Evolutionary conservation across 139 green algal genomes (phyloP).

Genomic region (Nannochloris sp.): DNA sequence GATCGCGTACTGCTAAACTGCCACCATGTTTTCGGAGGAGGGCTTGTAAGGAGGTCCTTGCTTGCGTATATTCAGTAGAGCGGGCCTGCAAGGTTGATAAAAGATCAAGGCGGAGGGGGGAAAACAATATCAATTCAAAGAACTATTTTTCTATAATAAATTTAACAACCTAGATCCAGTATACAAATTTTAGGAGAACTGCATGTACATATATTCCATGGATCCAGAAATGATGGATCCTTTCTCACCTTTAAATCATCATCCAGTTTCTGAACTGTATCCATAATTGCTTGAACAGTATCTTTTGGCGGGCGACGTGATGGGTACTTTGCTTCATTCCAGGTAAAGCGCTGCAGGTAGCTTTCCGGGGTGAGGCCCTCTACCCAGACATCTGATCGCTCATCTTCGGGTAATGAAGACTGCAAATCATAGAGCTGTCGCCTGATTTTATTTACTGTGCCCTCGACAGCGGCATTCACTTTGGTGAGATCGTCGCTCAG

Average conservation of each 20-base stretch:
- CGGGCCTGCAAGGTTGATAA: constrained; percentile 13
- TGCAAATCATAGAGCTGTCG: constrained; percentile 58
- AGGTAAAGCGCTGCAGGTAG: constrained; percentile 80
- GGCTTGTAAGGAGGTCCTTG: constrained; percentile 65
- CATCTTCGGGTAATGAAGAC: constrained; percentile 11
- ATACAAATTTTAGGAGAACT: too few relatives aligned
- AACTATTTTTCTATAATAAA: too few relatives aligned
- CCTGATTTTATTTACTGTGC: constrained; percentile 80
- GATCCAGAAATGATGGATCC: too few relatives aligned
- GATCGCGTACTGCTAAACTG: constrained; percentile 82
- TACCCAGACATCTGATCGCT: constrained; percentile 42
- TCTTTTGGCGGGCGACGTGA: constrained; percentile 75
- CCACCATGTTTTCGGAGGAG: constrained; percentile 74
- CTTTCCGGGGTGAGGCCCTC: constrained; percentile 59
- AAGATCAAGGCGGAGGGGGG: too few relatives aligned
- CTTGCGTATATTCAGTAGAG: constrained; percentile 75
- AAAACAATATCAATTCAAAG: too few relatives aligned
- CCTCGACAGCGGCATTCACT: constrained; percentile 65
- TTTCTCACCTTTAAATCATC: constrained; percentile 89
- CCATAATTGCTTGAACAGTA: constrained; percentile 80
- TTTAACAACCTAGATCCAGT: too few relatives aligned
- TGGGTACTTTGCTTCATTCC: constrained; percentile 97
- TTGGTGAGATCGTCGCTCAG: constrained; percentile 91
- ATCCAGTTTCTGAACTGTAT: constrained; percentile 81
- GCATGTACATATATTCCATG: background rate